These are phyloP conservation scores for Trapa incisa DNA, from an alignment of 345 rosid species.

Conservation along the genomic window DNA sequence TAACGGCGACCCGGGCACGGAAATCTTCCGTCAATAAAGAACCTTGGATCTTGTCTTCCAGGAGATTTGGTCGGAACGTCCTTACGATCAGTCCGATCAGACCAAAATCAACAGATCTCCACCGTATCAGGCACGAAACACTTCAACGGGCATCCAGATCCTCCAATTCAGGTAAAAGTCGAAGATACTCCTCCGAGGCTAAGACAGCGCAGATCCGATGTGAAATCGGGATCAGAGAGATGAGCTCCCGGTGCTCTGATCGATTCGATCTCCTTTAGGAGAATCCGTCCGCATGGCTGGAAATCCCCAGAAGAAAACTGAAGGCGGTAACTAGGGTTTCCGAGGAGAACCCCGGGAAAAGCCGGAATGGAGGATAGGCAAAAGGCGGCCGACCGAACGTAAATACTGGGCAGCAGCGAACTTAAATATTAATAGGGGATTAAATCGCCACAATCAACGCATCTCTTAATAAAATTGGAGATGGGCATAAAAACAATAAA, in stretches of 20 bases:
- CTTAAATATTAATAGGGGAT: no score
- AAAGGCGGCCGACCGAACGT: no score
- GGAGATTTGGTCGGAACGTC: not conserved
- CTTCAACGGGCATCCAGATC: not conserved
- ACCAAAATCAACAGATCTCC: constrained; percentile 6
- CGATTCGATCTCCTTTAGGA: not conserved
- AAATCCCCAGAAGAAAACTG: not conserved
- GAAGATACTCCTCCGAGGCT: constrained; percentile 1
- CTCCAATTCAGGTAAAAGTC: constrained; percentile 1
- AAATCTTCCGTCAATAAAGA: constrained; percentile 1
- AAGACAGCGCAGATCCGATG: not conserved
- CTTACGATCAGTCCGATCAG: constrained; percentile 4
- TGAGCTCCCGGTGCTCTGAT: not conserved
- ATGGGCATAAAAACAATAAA: no score
- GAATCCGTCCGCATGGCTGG: not conserved
- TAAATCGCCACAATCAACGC: no score
- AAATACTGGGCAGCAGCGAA: no score
- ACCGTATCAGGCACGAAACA: not conserved
- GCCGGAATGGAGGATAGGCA: no score
- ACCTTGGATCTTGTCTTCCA: constrained; percentile 3
- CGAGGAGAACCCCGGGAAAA: no score
- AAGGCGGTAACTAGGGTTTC: no score
- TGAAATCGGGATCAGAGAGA: not conserved
- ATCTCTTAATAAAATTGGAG: no score
- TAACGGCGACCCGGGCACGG: not conserved